These are phyloP conservation scores for Calophaca sinica DNA, from an alignment of 306 rosid species.

Conservation along the genomic window DNA sequence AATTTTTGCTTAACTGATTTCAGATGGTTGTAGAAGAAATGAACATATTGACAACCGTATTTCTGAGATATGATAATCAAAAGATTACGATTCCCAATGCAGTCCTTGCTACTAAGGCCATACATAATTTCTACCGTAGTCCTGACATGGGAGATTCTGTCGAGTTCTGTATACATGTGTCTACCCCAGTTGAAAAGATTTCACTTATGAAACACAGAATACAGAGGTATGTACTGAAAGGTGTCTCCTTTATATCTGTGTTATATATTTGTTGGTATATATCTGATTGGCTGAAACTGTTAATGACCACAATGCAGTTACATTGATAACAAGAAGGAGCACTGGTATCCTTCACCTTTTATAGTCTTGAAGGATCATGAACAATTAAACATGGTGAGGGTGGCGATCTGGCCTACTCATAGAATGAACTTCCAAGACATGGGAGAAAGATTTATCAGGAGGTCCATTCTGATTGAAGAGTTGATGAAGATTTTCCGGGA, in stretches of 20 bases:
- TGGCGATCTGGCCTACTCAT: slow-evolving; percentile 79
- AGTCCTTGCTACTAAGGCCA: slow-evolving; percentile 73
- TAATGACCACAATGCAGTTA: slow-evolving; percentile 60
- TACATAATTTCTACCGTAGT: slow-evolving; percentile 86
- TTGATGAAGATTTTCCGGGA: slow-evolving; percentile 75
- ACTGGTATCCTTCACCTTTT: slow-evolving; percentile 78
- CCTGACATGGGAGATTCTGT: slow-evolving; percentile 88
- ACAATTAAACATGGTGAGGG: slow-evolving; percentile 54
- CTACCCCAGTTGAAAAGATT: slow-evolving; percentile 82
- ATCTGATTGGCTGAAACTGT: slow-evolving; percentile 7
- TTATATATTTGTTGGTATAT: background rate
- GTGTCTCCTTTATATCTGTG: background rate
- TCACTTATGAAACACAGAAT: slow-evolving; percentile 70
- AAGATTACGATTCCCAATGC: slow-evolving; percentile 73
- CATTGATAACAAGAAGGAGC: slow-evolving; percentile 83
- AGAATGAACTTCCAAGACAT: slow-evolving; percentile 86
- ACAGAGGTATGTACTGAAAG: slow-evolving; percentile 52
- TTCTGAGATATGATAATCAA: slow-evolving; percentile 73
- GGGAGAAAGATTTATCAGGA: slow-evolving; percentile 75
- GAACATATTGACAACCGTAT: slow-evolving; percentile 95
- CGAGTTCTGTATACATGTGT: slow-evolving; percentile 74
- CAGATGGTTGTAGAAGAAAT: slow-evolving; percentile 99
- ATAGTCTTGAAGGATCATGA: slow-evolving; percentile 70
- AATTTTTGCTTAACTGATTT: slow-evolving; percentile 26
- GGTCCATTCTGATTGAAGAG: slow-evolving; percentile 79